Percentiles rank a stretch among this genome's conserved stretches.
Conservation (phyloP, 345 rosid species). For the Ailanthus altissimus region DNA sequence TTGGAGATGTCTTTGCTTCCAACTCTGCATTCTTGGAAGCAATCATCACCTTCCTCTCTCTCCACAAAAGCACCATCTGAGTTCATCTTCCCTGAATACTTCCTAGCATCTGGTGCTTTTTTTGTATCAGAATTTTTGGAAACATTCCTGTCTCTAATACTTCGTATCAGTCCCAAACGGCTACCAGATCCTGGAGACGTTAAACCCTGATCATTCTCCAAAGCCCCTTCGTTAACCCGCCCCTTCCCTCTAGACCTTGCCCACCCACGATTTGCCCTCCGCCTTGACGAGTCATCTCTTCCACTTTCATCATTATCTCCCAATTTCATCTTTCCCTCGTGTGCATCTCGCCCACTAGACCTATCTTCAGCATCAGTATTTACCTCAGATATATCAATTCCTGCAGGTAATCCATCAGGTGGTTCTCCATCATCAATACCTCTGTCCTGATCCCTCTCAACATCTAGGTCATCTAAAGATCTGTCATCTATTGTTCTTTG, state of each 20-base stretch:
- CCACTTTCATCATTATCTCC: constrained; percentile 67
- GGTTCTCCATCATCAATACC: constrained; percentile 41
- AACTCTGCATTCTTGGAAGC: constrained; percentile 73
- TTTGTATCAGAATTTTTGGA: constrained; percentile 51
- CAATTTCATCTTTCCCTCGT: constrained; percentile 53
- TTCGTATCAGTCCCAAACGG: constrained; percentile 48
- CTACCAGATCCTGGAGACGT: constrained; percentile 67
- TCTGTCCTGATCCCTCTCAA: constrained; percentile 44
- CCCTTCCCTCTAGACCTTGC: constrained; percentile 73
- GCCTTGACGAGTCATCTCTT: constrained; percentile 75
- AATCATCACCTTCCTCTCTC: constrained; percentile 72
- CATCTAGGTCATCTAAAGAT: constrained; percentile 39
- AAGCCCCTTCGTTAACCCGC: constrained; percentile 55
- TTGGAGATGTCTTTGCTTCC: constrained; percentile 80
- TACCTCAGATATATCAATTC: constrained; percentile 32
- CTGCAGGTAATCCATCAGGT: constrained; percentile 47
- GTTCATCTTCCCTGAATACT: constrained; percentile 39
- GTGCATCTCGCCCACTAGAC: constrained; percentile 39
- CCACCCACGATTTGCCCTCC: constrained; percentile 55
- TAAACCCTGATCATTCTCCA: constrained; percentile 59
- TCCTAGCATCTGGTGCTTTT: constrained; percentile 54
- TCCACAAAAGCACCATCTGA: constrained; percentile 48
- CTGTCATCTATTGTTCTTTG: constrained; percentile 38
- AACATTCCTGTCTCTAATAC: constrained; percentile 52
- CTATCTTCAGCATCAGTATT: constrained; percentile 58